These are phyloP conservation scores for Herpetomonas tarakana DNA, from an alignment of 208 protist species.

Conservation along the genomic window DNA sequence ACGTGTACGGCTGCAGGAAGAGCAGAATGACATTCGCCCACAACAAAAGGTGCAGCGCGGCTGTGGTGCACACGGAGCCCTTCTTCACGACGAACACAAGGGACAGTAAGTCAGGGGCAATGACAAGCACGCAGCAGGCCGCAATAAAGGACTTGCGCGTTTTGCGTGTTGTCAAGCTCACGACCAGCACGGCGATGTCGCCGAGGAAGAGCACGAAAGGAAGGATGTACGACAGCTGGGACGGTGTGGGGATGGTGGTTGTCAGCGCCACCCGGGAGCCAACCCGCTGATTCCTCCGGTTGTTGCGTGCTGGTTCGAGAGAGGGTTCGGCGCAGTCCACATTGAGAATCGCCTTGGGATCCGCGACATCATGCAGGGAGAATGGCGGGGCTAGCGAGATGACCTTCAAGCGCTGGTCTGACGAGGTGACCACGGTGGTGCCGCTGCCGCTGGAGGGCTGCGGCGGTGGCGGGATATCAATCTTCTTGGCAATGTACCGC, in stretches of 20 bases:
- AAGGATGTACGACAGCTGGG: slow-evolving; percentile 38
- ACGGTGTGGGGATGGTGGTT: slow-evolving; percentile 38
- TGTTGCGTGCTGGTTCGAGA: slow-evolving; percentile 6
- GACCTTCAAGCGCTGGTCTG: slow-evolving; percentile 33
- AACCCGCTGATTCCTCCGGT: slow-evolving; percentile 9
- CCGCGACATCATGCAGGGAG: slow-evolving; percentile 5
- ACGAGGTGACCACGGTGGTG: background rate
- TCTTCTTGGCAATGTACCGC: slow-evolving; percentile 44
- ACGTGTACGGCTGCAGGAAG: slow-evolving; percentile 54
- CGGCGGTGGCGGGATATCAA: slow-evolving; percentile 38
- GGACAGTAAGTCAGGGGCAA: slow-evolving; percentile 43
- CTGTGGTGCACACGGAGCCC: slow-evolving; percentile 32
- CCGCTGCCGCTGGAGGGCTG: slow-evolving; percentile 1
- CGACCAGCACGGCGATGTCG: slow-evolving; percentile 52
- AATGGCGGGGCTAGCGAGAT: slow-evolving; percentile 40
- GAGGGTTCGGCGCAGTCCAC: slow-evolving; percentile 28
- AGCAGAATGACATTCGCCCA: slow-evolving; percentile 55
- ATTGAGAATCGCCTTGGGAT: slow-evolving; percentile 16
- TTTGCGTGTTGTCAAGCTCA: slow-evolving; percentile 28
- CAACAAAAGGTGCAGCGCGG: slow-evolving; percentile 55
- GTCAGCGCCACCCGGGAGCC: slow-evolving; percentile 26
- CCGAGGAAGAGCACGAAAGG: slow-evolving; percentile 46
- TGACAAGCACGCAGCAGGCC: slow-evolving; percentile 34
- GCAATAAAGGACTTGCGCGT: slow-evolving; percentile 33
- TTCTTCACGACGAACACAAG: slow-evolving; percentile 50